Percentiles rank a stretch among this genome's conserved stretches.
These are phyloP conservation scores for Misopates orontium DNA, from an alignment of 257 asterid genomes.

Conservation along the genomic window DNA sequence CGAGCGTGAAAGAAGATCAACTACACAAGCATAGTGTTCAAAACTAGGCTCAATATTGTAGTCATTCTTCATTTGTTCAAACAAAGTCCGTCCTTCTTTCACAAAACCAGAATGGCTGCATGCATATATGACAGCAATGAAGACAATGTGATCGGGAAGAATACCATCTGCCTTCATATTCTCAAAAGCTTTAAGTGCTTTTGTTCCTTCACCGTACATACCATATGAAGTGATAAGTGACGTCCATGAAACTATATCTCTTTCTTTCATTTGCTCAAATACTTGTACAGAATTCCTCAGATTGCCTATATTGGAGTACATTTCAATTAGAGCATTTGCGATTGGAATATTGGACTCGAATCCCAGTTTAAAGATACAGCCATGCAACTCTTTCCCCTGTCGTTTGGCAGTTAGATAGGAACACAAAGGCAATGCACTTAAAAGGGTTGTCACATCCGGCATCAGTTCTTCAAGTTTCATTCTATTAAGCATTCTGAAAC, in stretches of 20 bases:
- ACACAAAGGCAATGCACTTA: slow-evolving; percentile 66
- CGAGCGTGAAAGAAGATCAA: slow-evolving; percentile 79
- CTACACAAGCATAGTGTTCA: slow-evolving; percentile 84
- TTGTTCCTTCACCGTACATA: slow-evolving; percentile 80
- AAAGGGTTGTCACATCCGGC: slow-evolving; percentile 64
- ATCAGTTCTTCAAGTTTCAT: slow-evolving; percentile 63
- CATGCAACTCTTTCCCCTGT: slow-evolving; percentile 86
- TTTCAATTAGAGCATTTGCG: slow-evolving; percentile 77
- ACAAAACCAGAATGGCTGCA: slow-evolving; percentile 90
- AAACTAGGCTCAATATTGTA: slow-evolving; percentile 64
- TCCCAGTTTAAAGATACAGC: slow-evolving; percentile 58
- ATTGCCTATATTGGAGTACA: slow-evolving; percentile 74
- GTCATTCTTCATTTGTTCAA: slow-evolving; percentile 68
- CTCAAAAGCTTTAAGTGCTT: slow-evolving; percentile 63
- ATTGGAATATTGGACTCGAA: slow-evolving; percentile 50
- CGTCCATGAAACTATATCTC: slow-evolving; percentile 81
- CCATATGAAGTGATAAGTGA: slow-evolving; percentile 73
- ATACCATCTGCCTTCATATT: slow-evolving; percentile 55
- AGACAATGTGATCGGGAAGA: slow-evolving; percentile 59
- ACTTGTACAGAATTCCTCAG: slow-evolving; percentile 50
- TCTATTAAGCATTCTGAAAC: slow-evolving; percentile 63
- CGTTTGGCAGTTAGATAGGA: slow-evolving; percentile 65
- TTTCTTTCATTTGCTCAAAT: slow-evolving; percentile 60
- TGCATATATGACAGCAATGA: slow-evolving; percentile 65
- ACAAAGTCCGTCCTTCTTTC: slow-evolving; percentile 63